Evolutionary conservation across 2,329 filamentous ascomycete genomes (phyloP), one percentile per base, ranked within the genome.

Genomic region (Cladophialophora immunda): DNA sequence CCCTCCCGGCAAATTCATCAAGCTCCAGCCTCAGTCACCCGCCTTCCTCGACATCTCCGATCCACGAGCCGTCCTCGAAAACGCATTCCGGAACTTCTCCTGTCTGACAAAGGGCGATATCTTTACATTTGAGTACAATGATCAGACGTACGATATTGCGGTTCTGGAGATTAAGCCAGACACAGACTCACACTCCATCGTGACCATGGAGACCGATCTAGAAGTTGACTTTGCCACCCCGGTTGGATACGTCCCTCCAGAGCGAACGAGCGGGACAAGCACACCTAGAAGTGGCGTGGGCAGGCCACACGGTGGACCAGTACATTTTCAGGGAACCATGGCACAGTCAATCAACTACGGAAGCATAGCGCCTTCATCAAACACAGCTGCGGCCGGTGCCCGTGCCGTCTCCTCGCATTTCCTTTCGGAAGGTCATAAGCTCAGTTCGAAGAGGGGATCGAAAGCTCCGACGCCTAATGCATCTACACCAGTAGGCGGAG

Each of bases 271-370:
- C 72, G 94, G 94, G n/a, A 94, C 93, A 19, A 94, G 90, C 79
- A 97, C 94, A 17, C 93, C 94, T 1, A 84, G 89, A 58, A 95
- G 91, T 74, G 64, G 66, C 36, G 83, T 80, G 3, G 87, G 87
- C 9, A 80, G 79, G 57, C 75, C 63, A 13, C 78, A 91, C 67
- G 91, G 93, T 30, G 92, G 94, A 4, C 81, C 91, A 17, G 79
- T 97, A 27, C 93, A 96, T 78, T 88, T 85, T 68, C 92, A 97
- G 74, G 95, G 95, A 11, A 94, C 90, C 68, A 99, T 99, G 95
- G 94, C 95, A 0, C 93, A 97, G 75, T 88, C 93, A n/a, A 98
- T 99, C 83, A 97, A 97, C 83, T 99, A 98, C 80, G 87, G 89
- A 60, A 87, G 93, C 34, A 97, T 99, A 72, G 92, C 93, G 0